A percentile compares a stretch with the other conserved stretches of the same genome.
Conservation (phyloP, 164 flowering plant species). For the Sedum album region DNA sequence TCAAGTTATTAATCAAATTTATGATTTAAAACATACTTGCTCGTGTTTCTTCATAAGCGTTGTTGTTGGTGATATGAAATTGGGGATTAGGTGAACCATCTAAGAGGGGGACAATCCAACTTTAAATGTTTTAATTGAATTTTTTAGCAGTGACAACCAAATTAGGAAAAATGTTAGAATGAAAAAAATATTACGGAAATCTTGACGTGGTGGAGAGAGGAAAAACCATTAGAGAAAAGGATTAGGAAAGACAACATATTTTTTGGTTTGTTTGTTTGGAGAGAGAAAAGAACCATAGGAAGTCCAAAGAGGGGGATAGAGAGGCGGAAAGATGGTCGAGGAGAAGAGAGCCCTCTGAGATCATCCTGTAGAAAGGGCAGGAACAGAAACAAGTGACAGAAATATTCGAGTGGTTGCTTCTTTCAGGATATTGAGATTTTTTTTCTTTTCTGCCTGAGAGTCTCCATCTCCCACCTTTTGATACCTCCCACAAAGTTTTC, state of each 20-base stretch:
- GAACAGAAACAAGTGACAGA: constrained; percentile 23
- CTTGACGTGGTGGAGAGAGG: constrained; percentile 12
- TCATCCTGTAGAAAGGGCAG: constrained; percentile 24
- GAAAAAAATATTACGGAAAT: constrained; percentile 6
- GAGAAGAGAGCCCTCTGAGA: constrained; percentile 31
- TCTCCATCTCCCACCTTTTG: constrained; percentile 12
- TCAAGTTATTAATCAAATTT: not conserved
- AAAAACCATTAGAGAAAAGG: constrained; percentile 4
- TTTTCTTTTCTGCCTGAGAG: constrained; percentile 31
- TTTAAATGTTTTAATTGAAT: not conserved
- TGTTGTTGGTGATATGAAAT: not conserved
- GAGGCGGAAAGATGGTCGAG: constrained; percentile 26
- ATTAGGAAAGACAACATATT: not conserved
- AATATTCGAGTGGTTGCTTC: not conserved
- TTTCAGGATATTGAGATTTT: not conserved
- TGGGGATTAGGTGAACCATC: not conserved
- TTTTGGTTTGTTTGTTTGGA: constrained; percentile 9
- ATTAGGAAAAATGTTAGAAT: not conserved
- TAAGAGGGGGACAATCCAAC: not conserved
- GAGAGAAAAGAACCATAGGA: constrained; percentile 8
- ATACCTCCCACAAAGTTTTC: constrained; percentile 7
- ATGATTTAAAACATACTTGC: not conserved
- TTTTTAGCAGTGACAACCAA: not conserved
- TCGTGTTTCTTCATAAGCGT: not conserved
- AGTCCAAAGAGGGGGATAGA: constrained; percentile 9